Conservation (phyloP, 2,329 filamentous ascomycete species). For the Claviceps cyperi region DNA sequence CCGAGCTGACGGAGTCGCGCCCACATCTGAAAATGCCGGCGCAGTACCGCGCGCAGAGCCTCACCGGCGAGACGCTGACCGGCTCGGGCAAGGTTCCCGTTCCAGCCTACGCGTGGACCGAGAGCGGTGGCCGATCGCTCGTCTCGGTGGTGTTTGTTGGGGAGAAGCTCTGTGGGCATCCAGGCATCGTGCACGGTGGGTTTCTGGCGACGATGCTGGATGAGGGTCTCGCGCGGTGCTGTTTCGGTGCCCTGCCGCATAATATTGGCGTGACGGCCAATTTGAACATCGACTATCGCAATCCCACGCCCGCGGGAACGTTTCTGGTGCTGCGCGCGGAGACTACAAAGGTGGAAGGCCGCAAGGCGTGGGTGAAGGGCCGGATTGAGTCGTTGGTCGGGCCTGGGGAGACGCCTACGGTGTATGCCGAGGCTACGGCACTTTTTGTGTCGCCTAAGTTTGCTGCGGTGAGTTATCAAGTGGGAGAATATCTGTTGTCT, state of each 20-base stretch:
- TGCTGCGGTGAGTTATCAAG: constrained; percentile 46
- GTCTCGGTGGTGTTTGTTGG: constrained; percentile 68
- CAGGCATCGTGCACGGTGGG: constrained; percentile 81
- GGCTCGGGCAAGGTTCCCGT: constrained; percentile 66
- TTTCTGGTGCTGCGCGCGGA: constrained; percentile 67
- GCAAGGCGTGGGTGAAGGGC: constrained; percentile 90
- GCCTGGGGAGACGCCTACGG: constrained; percentile 43
- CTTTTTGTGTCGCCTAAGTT: constrained; percentile 81
- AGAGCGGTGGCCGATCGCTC: constrained; percentile 52
- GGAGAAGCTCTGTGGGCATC: constrained; percentile 70
- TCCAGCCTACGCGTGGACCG: constrained; percentile 65
- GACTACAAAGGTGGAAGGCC: constrained; percentile 74
- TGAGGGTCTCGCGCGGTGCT: constrained; percentile 76
- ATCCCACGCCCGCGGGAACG: constrained; percentile 59
- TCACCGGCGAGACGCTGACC: constrained; percentile 68
- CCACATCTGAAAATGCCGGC: constrained; percentile 78
- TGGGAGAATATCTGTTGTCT: no score
- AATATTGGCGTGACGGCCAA: constrained; percentile 78
- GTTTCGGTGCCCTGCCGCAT: constrained; percentile 76
- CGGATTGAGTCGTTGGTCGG: constrained; percentile 63
- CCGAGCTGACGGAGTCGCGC: constrained; percentile 58
- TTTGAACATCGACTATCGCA: constrained; percentile 68
- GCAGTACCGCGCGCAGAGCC: constrained; percentile 52
- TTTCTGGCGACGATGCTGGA: constrained; percentile 85
- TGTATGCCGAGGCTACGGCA: constrained; percentile 70